Conservation (phyloP, 371 early-diverging fungal genomes). For the Fennellomyces sp. region DNA sequence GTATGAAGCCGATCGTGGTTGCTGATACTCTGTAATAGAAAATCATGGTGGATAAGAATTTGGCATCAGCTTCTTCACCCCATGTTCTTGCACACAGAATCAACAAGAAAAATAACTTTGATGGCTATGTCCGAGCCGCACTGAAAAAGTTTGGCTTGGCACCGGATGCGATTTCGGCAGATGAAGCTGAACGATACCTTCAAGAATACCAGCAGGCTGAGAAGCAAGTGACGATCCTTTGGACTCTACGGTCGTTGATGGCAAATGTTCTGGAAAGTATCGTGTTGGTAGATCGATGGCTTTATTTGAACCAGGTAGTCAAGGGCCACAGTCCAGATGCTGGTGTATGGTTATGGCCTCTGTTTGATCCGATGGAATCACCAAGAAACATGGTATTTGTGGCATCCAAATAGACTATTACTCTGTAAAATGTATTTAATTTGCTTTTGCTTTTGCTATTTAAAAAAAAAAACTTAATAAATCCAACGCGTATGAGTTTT, state of each 20-base stretch:
- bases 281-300: constrained; percentile 75
- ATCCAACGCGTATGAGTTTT: too few relatives aligned
- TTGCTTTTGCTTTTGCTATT: too few relatives aligned
- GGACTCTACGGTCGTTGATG: constrained; percentile 78
- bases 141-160: constrained; percentile 41
- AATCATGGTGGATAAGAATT: constrained; percentile 58
- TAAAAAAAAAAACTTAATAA: too few relatives aligned
- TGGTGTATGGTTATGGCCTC: constrained; percentile 47
- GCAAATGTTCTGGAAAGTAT: constrained; percentile 77
- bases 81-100: constrained; percentile 62
- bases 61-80: constrained; percentile 47
- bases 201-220: constrained; percentile 36
- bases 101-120: constrained; percentile 53
- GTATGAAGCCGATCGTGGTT: background rate
- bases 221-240: constrained; percentile 70
- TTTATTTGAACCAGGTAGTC: constrained; percentile 60
- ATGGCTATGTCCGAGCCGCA: constrained; percentile 35
- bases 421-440: too few relatives aligned
- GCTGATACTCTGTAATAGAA: constrained; percentile 13
- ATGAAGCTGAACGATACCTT: constrained; percentile 47
- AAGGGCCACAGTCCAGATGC: background rate
- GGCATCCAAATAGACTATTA: constrained; percentile 43
- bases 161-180: constrained; percentile 40
- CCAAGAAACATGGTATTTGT: constrained; percentile 51
- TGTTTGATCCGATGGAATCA: constrained; percentile 44